These are phyloP conservation scores for Botrytis tulipae DNA, from an alignment of 2,329 filamentous ascomycete species.

Conservation along the genomic window DNA sequence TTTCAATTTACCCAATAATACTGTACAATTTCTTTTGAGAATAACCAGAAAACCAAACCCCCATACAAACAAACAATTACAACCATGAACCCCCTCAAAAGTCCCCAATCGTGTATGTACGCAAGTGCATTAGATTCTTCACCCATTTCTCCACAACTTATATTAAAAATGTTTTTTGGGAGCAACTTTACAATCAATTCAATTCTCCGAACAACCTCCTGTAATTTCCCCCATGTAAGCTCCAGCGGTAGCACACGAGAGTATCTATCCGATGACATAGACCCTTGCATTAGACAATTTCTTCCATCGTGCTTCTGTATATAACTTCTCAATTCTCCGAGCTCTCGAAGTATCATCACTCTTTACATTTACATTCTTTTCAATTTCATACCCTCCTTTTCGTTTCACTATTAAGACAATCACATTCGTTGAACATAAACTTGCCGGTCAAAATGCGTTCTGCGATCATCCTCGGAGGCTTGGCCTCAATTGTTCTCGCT, in stretches of 20 bases:
- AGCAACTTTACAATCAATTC: neutral
- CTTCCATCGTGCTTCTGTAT: neutral
- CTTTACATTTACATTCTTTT: slow-evolving; percentile 14
- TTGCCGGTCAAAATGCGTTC: slow-evolving; percentile 25
- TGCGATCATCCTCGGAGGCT: slow-evolving; percentile 23
- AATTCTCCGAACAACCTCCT: neutral
- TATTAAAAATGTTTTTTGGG: neutral
- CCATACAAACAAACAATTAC: neutral
- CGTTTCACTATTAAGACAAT: neutral
- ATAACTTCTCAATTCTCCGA: neutral
- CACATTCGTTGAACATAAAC: slow-evolving; percentile 5
- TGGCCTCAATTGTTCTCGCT: slow-evolving; percentile 23
- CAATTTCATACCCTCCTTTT: neutral
- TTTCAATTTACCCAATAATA: neutral
- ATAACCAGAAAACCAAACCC: neutral
- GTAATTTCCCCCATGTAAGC: neutral
- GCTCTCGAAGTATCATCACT: neutral
- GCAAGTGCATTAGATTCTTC: neutral
- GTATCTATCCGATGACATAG: neutral
- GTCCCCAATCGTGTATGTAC: neutral
- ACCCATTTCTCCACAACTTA: neutral
- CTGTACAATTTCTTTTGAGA: neutral
- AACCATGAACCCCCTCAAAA: neutral
- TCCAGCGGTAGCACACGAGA: neutral
- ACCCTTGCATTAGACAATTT: neutral